Base-by-base conservation (phyloP, 306 rosid species). In the Glycine soja region DNA sequence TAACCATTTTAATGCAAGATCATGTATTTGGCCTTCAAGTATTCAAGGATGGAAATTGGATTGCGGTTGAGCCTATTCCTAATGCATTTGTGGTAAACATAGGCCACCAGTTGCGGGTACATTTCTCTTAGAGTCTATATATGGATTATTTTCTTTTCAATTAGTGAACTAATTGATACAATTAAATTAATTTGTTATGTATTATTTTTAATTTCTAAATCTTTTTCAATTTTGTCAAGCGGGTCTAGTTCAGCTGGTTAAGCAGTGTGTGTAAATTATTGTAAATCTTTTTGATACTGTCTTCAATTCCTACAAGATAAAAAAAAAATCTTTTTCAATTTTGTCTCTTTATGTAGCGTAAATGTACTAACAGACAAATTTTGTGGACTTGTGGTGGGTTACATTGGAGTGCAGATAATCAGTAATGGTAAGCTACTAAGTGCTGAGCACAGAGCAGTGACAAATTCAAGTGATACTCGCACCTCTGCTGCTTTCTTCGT, bases 371-470 rank as follows among this genome's bases (percentile, higher is more conserved):
- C 4, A 24, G 30, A 2, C 30, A 24, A 24, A 24, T 67, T 24
- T 24, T 40, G 5, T 43, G 13, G 4, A 53, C 24, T 19, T 24
- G 19, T 70, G 43, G 13, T 46, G 19, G 4, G 13, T 56, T 24
- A 68, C 15, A 24, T 46, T 59, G 69, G 18, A 11, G 3, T 46
- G 34, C 58, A 88, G 93, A 75, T 91, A 2, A 82, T 91, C 1
- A 90, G 90, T 75, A 90, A 90, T 45, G 87, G 88, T 1, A 87
- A 57, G 82, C 83, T 91, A 48, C 42, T 36, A 62, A 86, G 91
- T 30, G 85, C 70, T 2, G 89, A 87, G 15, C 97, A 90, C 52
- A 93, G 30, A 13, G 97, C 56, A 13, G 90, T 87, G 79, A 91
- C 93, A 7, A 91, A 90, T 82, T 64, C 91, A 19, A 45, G 14